Conservation (phyloP, 2,329 filamentous ascomycete species). For the Fusarium agapanthi region DNA sequence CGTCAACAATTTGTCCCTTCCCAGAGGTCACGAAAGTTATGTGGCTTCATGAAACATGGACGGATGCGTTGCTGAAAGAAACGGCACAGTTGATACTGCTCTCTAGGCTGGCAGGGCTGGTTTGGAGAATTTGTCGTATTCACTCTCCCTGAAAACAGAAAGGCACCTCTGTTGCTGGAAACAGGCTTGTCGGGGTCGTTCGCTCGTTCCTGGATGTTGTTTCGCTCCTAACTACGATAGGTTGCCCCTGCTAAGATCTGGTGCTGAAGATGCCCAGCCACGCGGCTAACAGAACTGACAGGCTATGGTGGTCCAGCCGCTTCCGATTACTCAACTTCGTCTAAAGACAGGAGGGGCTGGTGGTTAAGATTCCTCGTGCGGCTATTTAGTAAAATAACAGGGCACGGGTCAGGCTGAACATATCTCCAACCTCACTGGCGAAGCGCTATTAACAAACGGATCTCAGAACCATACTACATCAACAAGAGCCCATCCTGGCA, state of each 20-base stretch:
- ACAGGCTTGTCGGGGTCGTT: conserved; percentile 18
- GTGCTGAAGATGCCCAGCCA: conserved; percentile 18
- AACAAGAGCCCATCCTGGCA: neutral
- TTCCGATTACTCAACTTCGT: conserved; percentile 1
- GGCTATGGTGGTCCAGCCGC: neutral
- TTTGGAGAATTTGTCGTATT: conserved; percentile 7
- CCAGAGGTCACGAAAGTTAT: neutral
- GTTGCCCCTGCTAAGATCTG: conserved; percentile 11
- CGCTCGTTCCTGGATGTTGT: conserved; percentile 19
- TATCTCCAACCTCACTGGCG: conserved; percentile 21
- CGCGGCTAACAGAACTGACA: conserved; percentile 19
- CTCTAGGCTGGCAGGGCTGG: neutral
- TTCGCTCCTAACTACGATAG: conserved; percentile 11
- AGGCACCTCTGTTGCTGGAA: conserved; percentile 19
- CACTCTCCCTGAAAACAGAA: conserved; percentile 24
- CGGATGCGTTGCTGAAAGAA: conserved; percentile 7
- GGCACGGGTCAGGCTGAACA: conserved; percentile 6
- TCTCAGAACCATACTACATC: neutral
- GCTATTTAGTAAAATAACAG: conserved; percentile 21
- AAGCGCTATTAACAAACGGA: neutral
- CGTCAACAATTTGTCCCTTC: neutral
- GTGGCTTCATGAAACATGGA: conserved; percentile 24
- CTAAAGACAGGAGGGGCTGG: conserved; percentile 1
- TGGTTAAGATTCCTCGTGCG: conserved; percentile 17
- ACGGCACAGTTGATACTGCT: conserved; percentile 4